phyloP scores from a whole-genome alignment of 2,329 filamentous ascomycete genomes.

The Periconia digitata region DNA sequence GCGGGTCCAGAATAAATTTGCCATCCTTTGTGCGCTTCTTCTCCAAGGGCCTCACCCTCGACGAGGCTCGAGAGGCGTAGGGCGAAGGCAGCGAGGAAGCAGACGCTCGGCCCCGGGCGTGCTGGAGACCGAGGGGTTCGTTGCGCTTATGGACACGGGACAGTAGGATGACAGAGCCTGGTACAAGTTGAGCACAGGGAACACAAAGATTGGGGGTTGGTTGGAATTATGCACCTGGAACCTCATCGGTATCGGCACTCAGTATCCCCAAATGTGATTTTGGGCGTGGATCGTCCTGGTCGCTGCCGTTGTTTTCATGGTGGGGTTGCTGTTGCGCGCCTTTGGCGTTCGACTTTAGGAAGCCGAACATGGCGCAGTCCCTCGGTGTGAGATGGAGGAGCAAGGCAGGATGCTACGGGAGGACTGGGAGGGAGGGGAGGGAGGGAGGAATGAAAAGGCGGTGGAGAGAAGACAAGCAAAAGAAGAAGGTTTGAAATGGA shows the following conservation, averaged over 20 bases:
- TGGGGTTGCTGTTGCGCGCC: neutral
- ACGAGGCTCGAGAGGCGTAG: conserved; percentile 27
- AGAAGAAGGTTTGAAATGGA: no score
- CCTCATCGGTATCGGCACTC: conserved; percentile 79
- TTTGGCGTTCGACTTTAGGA: conserved; percentile 2
- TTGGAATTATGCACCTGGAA: conserved; percentile 64
- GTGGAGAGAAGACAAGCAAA: no score
- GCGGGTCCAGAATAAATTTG: conserved; percentile 82
- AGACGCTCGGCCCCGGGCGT: conserved; percentile 64
- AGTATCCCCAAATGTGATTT: conserved; percentile 73
- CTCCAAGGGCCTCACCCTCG: conserved; percentile 29
- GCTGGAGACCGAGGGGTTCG: conserved; percentile 61
- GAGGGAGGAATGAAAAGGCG: neutral
- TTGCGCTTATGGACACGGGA: conserved; percentile 59
- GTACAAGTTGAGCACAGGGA: neutral
- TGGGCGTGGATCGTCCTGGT: conserved; percentile 11
- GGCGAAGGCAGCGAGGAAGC: conserved; percentile 53
- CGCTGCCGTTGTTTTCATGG: neutral
- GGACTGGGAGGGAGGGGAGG: neutral
- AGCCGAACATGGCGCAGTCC: conserved; percentile 6
- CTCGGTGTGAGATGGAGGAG: neutral
- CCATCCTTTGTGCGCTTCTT: conserved; percentile 82
- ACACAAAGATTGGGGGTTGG: neutral
- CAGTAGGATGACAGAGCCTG: conserved; percentile 63
- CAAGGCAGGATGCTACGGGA: neutral